Evolutionary conservation across 1,284 basidiomycete species (phyloP), one percentile per base, ranked within the genome.

Genomic region (Tilletiaria anomala): DNA sequence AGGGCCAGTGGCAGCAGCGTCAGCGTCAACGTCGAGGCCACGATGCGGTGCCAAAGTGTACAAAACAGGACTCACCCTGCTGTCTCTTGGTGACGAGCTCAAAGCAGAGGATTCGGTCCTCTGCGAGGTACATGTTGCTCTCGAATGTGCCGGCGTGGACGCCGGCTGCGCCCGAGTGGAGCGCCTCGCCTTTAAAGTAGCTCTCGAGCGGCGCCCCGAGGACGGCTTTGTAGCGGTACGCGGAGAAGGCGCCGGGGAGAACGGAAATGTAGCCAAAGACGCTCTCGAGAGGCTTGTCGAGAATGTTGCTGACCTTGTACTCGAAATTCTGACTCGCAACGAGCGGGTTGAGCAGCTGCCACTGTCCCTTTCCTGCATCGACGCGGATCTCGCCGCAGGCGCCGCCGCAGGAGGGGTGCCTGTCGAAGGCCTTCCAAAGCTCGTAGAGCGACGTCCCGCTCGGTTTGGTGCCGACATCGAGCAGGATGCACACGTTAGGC

Each of bases 371-470:
- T 49, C 88, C 89, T 66, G 93, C 94, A 70, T 87, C 87, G 1
- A 76, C 79, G 0, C 85, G 80, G 55, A 96, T 93, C 68, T 94
- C 89, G 26, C 89, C 89, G 67, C 88, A 94, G 2, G 88, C 87
- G 6, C 89, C 89, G 4, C 78, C 89, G 14, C 93, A 83, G 53
- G 83, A 88, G 5, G 84, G 87, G 67, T 88, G 87, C 31, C 85
- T 70, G 61, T 94, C 88, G 60, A 94, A 93, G 1, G 83, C 64
- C 53, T 96, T 94, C 89, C 89, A 96, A 3, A 96, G 74, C 49
- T 82, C 77, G 65, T 96, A 96, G 26, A 93, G 76, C 38, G 82
- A 83, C 51, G 82, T 87, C 40, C 77, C 77, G 1, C 76, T 78
- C 0, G 89, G 89, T 19, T 79, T 76, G 4, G 89, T 96, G 1